Base-by-base conservation (phyloP, 2,329 filamentous ascomycete species). In the Arthrinium phaeospermum region DNA sequence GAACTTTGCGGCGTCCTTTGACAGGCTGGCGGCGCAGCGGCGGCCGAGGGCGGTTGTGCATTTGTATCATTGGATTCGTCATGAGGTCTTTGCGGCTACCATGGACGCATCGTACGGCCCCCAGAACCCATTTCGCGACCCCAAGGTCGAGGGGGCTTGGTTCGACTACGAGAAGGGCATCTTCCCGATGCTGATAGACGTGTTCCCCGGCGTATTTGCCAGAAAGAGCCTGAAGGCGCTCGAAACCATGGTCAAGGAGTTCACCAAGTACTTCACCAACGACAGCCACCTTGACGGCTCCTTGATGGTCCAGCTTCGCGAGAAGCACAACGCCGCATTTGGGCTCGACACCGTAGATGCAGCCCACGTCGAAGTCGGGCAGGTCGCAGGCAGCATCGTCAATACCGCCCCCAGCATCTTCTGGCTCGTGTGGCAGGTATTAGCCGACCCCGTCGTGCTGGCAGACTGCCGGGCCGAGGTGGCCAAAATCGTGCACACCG, bases 21-120 rank as follows among this genome's bases (percentile, higher is more conserved):
- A 73, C 27, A 64, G 41, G 46, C 13, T 69, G 16, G 72, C 67
- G 13, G 34, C 70, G 14, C 61, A 45, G 27, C 27, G 27, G 24
- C 67, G 70, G 6, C 30, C 34, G n/a, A 44, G 14, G n/a, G 67
- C 24, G 27, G 27, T 30, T 4, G 70, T 71, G 64, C 67, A 70
- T 19, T 34, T 73, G 27, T 73, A 51, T 46, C 67, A 70, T 1
- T 73, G 67, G 70, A 46, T 71, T 19, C 70, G 67, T 30, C 67
- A 68, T 6, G 67, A 68, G 67, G n/a, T 68, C 44, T 68, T 68
- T 16, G 37, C 67, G 13, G 70, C 68, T 14, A 72, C 71, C 37
- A 73, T 69, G 47, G 68, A 73, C 27, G 71, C 72, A 37, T 69
- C 71, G n/a, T 74, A 74, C 67, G 73, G 73, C n/a, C 72, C 73